Evolutionary conservation across 345 rosid species (phyloP), one percentile per base, ranked within the genome.

Genomic region (Syzygium aqueum): DNA sequence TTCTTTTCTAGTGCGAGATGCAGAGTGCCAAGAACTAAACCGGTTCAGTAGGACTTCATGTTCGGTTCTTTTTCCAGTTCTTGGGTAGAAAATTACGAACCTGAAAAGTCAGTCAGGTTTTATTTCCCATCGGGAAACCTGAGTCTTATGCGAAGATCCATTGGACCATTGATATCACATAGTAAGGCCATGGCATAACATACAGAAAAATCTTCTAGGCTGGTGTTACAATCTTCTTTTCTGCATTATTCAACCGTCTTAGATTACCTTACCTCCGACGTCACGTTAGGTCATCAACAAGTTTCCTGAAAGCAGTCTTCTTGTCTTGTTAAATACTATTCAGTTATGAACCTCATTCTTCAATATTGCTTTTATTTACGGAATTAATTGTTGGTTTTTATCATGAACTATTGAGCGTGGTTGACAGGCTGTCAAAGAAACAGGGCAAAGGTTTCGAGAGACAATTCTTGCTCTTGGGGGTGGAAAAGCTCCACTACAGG

Each of bases 401-500:
- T 19, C 84, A 40, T 80, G 25, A n/a, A 23, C 9, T 53, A 53
- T 49, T 16, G 78, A 23, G 22, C 87, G 40, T 87, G 63, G 86
- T 28, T 11, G 89, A 59, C 84, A 96, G 99, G 99, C 99, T 88
- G 95, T 95, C 53, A 88, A 94, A 89, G 96, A 95, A 88, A 95
- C 96, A 10, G 98, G 95, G 40, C 86, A 83, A 84, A 95, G 89
- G 91, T 96, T 96, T 92, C 90, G 97, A 43, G 94, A 96, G 89
- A 96, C 98, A 53, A 88, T 96, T 88, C 97, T 97, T 84, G 98
- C 97, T 57, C 96, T 95, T 84, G 99, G 99, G 84, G 99, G 99
- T 84, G 99, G 97, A 83, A 97, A 95, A 88, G 94, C 96, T 3
- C 97, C 99, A 86, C 88, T 94, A 16, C 91, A 95, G 95, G 98